Base-by-base conservation (phyloP, 495 filamentous ascomycete genomes). In the Tuber microsphaerosporum region DNA sequence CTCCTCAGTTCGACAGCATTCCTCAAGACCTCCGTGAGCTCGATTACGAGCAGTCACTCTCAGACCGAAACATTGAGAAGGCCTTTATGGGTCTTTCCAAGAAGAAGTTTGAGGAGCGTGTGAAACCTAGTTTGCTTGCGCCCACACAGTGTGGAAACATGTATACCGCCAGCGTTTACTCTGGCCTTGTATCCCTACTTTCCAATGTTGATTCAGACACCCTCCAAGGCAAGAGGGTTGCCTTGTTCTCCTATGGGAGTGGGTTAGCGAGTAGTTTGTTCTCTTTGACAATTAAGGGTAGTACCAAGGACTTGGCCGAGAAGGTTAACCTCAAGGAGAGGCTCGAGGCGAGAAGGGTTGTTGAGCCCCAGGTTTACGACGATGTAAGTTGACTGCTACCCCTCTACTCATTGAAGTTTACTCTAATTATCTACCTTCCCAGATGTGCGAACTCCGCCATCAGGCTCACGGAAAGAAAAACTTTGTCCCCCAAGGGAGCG, bases 61-160 rank as follows among this genome's bases (percentile, higher is more conserved):
- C 90, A 75, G 96, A 98, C 87, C 97, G 97, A 88, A 89, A 88
- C 68, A 91, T 99, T 39, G 95, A 99, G 89, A 98, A 98, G 91
- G 92, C 92, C 73, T 97, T 99, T 86, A 93, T 98, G 91, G 90
- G 83, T 71, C 89, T 98, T 76, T 90, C 93, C 83, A 99, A 99
- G 91, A 97, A 97, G 90, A 91, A 90, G 75, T 98, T 94, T 87
- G 89, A 90, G 79, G 90, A 93, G 85, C 92, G 94, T 84, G 92
- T 99, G 75, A 87, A 91, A 83, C 94, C 96, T 51, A 86, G 88
- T 82, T 92, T 95, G 83, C 87, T 96, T 83, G 92, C 96, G 37
- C 91, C 95, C 48, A 97, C 94, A 68, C 91, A 93, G 86, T 97
- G 94, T 85, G 96, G 95, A 85, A 99, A 99, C 89, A 99, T 97